Evolutionary conservation across 495 filamentous ascomycete genomes (phyloP).

Genomic region (Talaromyces wortmannii): DNA sequence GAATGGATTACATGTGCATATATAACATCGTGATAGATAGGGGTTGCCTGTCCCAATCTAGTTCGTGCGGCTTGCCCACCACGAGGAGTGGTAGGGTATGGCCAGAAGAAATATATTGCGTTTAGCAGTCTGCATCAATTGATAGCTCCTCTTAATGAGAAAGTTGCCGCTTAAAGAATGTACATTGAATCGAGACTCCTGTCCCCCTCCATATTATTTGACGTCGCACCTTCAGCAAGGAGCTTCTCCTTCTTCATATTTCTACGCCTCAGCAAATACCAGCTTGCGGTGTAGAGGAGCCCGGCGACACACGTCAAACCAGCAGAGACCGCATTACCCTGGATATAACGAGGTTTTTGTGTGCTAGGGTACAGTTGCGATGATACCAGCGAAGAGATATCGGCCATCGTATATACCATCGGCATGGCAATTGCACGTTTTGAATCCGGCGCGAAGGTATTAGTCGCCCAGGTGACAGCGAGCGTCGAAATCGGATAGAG

Average conservation of each 20-base stretch:
- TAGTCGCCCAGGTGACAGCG: conserved; percentile 27
- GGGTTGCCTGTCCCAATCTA: no score
- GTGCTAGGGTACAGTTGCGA: conserved; percentile 30
- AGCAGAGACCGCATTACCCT: conserved; percentile 36
- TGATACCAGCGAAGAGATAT: conserved; percentile 21
- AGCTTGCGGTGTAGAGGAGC: conserved; percentile 14
- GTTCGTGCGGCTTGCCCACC: no score
- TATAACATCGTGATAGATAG: no score
- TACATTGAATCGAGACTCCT: conserved; percentile 1
- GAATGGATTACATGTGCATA: no score
- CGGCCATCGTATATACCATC: conserved; percentile 27
- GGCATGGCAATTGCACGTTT: conserved; percentile 29
- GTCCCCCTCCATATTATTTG: neutral
- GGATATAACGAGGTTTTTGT: conserved; percentile 33
- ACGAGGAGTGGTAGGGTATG: no score
- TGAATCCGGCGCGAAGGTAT: conserved; percentile 26
- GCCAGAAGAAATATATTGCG: no score
- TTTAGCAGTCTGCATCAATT: no score
- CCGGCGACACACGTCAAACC: conserved; percentile 23
- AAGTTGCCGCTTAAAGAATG: neutral
- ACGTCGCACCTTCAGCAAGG: neutral
- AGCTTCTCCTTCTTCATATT: conserved; percentile 15
- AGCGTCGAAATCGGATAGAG: conserved; percentile 31
- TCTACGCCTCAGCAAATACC: conserved; percentile 8
- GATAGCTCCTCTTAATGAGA: no score